Percentiles rank a stretch among this genome's conserved stretches.
phyloP scores from a whole-genome alignment of 352 stramenopile genomes.

The Phytopythium kandeliae region DNA sequence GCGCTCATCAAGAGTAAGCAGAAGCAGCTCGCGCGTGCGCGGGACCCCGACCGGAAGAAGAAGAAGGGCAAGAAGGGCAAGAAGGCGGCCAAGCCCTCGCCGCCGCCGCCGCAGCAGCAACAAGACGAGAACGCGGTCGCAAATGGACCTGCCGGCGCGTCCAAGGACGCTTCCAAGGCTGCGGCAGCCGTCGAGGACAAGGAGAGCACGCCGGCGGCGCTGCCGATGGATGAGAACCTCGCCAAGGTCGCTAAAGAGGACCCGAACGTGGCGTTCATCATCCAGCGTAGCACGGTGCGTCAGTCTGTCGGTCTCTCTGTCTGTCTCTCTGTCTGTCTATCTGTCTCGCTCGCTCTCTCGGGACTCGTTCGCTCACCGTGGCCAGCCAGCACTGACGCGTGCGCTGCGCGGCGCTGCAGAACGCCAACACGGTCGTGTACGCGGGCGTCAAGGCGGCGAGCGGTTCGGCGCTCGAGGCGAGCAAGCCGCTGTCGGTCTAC shows the following conservation, averaged over 20 bases:
- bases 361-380: no score
- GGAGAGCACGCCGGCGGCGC: slow-evolving; percentile 14
- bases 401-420: slow-evolving; percentile 23
- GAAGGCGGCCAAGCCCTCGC: slow-evolving; percentile 26
- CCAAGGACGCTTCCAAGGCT: no score
- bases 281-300: slow-evolving; percentile 76
- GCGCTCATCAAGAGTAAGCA: slow-evolving; percentile 62
- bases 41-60: slow-evolving; percentile 30
- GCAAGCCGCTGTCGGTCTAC: slow-evolving; percentile 67
- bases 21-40: slow-evolving; percentile 41
- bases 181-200: no score
- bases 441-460: slow-evolving; percentile 36
- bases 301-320: not conserved
- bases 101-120: no score
- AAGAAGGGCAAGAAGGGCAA: slow-evolving; percentile 32
- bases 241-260: slow-evolving; percentile 63
- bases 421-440: slow-evolving; percentile 86
- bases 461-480: slow-evolving; percentile 38
- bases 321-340: no score
- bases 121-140: no score
- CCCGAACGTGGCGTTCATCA: slow-evolving; percentile 78
- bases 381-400: no score
- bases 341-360: not conserved
- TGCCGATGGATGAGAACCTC: slow-evolving; percentile 68
- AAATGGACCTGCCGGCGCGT: no score